Evolutionary conservation across 169 alveolate species (phyloP).

Genomic region (Cryptosporidium canis): DNA sequence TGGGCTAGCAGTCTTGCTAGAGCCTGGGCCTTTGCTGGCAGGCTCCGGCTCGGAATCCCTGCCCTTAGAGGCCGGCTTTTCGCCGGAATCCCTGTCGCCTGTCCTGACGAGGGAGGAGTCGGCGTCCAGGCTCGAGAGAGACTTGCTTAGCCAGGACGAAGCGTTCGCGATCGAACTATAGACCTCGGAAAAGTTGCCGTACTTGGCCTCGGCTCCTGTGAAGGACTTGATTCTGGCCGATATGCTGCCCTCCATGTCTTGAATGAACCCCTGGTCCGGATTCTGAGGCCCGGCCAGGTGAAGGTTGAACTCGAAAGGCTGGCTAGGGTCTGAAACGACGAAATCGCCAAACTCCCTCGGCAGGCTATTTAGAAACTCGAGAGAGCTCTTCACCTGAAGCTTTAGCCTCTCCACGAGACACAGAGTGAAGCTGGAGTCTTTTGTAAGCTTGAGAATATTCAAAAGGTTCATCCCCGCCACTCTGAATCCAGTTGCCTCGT

Average conservation of each 20-base stretch:
- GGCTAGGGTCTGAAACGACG: conserved; percentile 16
- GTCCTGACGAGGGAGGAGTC: background rate
- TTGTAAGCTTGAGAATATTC: background rate
- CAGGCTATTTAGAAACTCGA: conserved; percentile 2
- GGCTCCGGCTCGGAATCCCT: background rate
- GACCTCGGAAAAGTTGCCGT: conserved; percentile 23
- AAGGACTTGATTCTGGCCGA: background rate
- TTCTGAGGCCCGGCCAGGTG: background rate
- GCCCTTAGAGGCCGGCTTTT: background rate
- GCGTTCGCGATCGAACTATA: background rate
- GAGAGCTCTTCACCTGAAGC: background rate
- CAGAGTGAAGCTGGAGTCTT: background rate
- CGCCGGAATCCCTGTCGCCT: background rate
- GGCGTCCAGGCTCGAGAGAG: background rate
- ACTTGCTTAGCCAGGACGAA: background rate
- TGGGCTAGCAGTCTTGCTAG: background rate
- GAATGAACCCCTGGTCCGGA: background rate
- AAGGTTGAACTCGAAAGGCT: background rate
- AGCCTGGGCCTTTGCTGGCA: background rate
- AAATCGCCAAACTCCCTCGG: conserved; percentile 32
- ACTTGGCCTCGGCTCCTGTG: background rate
- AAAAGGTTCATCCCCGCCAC: conserved; percentile 9
- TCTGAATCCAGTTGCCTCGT: conserved; percentile 49
- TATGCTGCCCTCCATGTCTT: conserved; percentile 1
- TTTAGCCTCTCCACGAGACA: background rate